phyloP scores from a whole-genome alignment of 306 rosid species.

The Cucumis melo region DNA sequence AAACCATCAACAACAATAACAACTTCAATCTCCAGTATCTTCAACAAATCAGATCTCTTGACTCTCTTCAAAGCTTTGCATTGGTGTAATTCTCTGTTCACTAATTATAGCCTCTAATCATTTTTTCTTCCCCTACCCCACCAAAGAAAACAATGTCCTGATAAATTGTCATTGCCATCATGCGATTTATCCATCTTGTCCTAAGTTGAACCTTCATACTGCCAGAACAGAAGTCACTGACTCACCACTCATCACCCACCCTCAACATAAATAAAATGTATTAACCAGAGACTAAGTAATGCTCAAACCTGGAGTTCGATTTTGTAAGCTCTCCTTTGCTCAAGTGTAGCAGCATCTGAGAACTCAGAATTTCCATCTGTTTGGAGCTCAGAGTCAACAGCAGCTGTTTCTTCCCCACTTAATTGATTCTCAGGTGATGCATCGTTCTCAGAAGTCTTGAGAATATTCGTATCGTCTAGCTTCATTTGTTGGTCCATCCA shows the following conservation, averaged over 20 bases:
- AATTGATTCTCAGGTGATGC: constrained; percentile 34
- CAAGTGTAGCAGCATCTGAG: constrained; percentile 84
- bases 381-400: constrained; percentile 64
- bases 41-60: background rate
- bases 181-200: background rate
- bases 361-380: constrained; percentile 56
- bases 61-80: background rate
- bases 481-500: constrained; percentile 96
- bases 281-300: constrained; percentile 9
- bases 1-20: background rate
- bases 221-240: background rate
- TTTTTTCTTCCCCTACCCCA: background rate
- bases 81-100: background rate
- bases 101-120: background rate
- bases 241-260: background rate
- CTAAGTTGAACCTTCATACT: background rate
- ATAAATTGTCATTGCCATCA: background rate
- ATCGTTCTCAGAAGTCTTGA: constrained; percentile 48
- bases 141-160: background rate
- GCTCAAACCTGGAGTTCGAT: constrained; percentile 79
- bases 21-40: background rate
- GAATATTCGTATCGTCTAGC: constrained; percentile 43
- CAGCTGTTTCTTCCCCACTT: constrained; percentile 70
- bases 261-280: background rate
- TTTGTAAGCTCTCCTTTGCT: constrained; percentile 90